These are phyloP conservation scores for Penicillium occitanis DNA, from an alignment of 2,329 filamentous ascomycete genomes.

Conservation along the genomic window DNA sequence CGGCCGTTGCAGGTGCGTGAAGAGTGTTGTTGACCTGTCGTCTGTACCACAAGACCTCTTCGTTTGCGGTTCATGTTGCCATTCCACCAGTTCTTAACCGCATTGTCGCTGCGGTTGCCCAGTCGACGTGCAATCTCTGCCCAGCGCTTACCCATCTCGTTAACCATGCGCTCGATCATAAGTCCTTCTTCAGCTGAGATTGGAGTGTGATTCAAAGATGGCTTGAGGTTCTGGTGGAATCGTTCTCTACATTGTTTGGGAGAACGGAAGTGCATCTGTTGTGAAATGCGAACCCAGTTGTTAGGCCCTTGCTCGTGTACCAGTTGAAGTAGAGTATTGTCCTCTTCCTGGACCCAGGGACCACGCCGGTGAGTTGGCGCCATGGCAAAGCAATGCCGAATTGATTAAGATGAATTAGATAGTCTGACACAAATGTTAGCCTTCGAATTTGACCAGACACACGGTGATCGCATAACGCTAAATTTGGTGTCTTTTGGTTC, in stretches of 20 bases:
- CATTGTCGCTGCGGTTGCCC: slow-evolving; percentile 85
- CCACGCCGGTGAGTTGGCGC: slow-evolving; percentile 65
- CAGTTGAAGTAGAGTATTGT: slow-evolving; percentile 67
- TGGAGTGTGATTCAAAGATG: slow-evolving; percentile 68
- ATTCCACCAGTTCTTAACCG: slow-evolving; percentile 98
- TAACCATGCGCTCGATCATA: slow-evolving; percentile 74
- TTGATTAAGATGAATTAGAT: background rate
- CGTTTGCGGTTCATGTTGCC: slow-evolving; percentile 81
- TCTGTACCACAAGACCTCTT: slow-evolving; percentile 47
- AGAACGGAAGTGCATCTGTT: slow-evolving; percentile 71
- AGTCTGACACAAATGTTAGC: background rate
- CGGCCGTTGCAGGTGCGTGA: slow-evolving; percentile 39
- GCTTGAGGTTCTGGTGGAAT: slow-evolving; percentile 90
- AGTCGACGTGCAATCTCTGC: slow-evolving; percentile 85
- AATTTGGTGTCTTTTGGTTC: background rate
- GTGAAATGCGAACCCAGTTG: slow-evolving; percentile 88
- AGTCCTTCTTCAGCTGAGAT: slow-evolving; percentile 70
- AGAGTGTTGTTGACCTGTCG: slow-evolving; percentile 22
- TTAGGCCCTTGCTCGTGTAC: slow-evolving; percentile 70
- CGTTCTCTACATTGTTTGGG: slow-evolving; percentile 95
- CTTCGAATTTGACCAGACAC: background rate
- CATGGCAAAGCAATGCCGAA: slow-evolving; percentile 32
- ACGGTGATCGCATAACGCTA: background rate
- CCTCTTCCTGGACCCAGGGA: slow-evolving; percentile 79
- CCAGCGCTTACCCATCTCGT: slow-evolving; percentile 81